Evolutionary conservation across 257 asterid species (phyloP), one percentile per base, ranked within the genome.

Genomic region (Knoxia roxburghii): DNA sequence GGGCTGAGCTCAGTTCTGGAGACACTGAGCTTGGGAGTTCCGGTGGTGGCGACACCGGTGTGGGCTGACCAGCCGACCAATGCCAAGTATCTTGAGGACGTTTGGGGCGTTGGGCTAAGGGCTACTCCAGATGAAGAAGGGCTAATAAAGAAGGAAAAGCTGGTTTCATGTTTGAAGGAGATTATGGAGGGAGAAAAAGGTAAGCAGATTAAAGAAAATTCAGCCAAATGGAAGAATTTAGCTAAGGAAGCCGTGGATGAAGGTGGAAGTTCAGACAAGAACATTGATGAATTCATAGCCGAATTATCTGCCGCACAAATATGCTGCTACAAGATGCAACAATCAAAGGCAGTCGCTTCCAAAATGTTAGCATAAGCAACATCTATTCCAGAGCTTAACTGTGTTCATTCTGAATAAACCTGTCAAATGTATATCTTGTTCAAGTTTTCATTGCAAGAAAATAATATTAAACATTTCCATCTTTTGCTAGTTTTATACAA

Each of bases 1-100:
- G 90, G 90, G 14, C 84, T 89, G 84, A 84, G 82, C 68, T 87
- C 89, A 30, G 83, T 87, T 0, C 78, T 84, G 0, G 90, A 87
- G 61, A 82, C 84, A 5, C 23, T 86, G 75, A 62, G 82, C 20
- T 71, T 84, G 3, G 90, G 95, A 0, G 83, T 87, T 70, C 88
- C 87, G 0, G 83, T 82, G 84, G 80, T 87, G 81, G 94, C 79
- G 1, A 43, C 78, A 53, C 94, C 94, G 0, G 88, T 84, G 72
- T 84, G 85, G 83, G 60, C 87, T 0, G 90, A 87, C 37, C 90
- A 87, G 66, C 72, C 85, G 79, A 83, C 86, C 6, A 81, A 84
- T 43, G 95, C 87, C 0, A 87, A 82, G 74, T 81, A 73, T 26
- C 77, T 87, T 6, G 87, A 79, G 61, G 95, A 82, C 67, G 64